phyloP scores from a whole-genome alignment of 2,329 filamentous ascomycete species.

The Cercospora sesami region DNA sequence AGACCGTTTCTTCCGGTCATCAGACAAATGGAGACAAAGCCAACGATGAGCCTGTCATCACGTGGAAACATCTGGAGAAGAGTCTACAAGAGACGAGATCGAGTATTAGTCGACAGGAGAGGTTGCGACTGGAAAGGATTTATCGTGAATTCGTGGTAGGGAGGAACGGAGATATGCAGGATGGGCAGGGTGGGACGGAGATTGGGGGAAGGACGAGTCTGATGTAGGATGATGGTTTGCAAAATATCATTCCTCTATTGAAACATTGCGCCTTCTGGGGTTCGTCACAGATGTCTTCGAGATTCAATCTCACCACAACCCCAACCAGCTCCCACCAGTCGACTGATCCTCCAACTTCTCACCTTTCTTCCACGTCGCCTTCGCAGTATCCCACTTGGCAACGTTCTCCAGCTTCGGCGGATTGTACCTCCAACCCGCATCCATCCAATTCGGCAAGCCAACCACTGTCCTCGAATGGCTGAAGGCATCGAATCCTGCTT shows the following conservation, averaged over 20 bases:
- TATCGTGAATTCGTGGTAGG: constrained; percentile 92
- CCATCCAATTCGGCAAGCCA: constrained; percentile 17
- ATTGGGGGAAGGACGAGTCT: constrained; percentile 89
- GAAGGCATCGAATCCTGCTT: constrained; percentile 65
- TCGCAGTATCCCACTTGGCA: constrained; percentile 11
- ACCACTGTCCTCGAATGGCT: constrained; percentile 47
- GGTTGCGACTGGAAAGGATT: constrained; percentile 71
- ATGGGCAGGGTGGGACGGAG: constrained; percentile 86
- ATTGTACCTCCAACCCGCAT: constrained; percentile 15
- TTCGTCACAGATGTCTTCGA: neutral
- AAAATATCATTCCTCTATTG: neutral
- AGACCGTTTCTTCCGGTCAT: neutral
- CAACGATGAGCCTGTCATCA: constrained; percentile 69
- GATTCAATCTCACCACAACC: constrained; percentile 6
- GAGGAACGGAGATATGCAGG: constrained; percentile 91
- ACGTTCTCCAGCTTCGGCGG: constrained; percentile 15
- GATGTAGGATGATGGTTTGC: constrained; percentile 66
- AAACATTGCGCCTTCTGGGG: neutral
- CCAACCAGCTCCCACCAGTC: constrained; percentile 7
- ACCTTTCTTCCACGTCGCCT: constrained; percentile 19
- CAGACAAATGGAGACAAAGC: constrained; percentile 20
- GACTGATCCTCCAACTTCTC: constrained; percentile 18
- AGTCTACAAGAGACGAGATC: constrained; percentile 75
- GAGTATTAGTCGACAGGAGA: constrained; percentile 79
- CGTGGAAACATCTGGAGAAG: constrained; percentile 78